Conservation (phyloP, 148 eudicot species). For the Rhododendron ferrugineum region DNA sequence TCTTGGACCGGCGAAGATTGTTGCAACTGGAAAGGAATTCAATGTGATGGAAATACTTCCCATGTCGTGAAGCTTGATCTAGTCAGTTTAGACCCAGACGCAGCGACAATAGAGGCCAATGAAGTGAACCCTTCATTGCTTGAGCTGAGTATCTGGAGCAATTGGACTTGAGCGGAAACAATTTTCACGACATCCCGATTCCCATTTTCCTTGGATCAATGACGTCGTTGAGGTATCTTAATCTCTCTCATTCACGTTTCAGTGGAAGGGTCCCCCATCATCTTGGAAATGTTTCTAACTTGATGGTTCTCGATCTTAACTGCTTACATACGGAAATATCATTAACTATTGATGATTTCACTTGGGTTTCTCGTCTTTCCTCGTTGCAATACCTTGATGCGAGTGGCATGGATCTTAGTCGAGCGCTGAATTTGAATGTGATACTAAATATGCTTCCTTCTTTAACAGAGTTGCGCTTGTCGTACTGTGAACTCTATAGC, state of each 20-base stretch:
- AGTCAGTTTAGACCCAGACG: not conserved
- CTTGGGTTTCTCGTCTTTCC: not conserved
- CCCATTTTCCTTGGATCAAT: constrained; percentile 9
- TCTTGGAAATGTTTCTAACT: constrained; percentile 7
- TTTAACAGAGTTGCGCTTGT: not conserved
- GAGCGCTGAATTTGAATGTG: not conserved
- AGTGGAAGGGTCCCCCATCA: not conserved
- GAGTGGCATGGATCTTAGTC: not conserved
- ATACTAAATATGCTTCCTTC: not conserved
- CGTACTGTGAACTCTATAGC: not conserved
- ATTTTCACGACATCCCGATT: not conserved
- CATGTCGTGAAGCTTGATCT: constrained; percentile 6
- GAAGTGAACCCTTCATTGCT: constrained; percentile 13
- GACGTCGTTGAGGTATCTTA: constrained; percentile 1
- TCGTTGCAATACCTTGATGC: not conserved
- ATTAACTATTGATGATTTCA: not conserved
- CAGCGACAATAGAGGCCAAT: not conserved
- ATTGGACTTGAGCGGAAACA: constrained; percentile 1
- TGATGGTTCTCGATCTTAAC: not conserved
- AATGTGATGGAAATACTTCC: not conserved
- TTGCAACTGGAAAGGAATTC: constrained; percentile 16
- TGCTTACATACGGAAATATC: not conserved
- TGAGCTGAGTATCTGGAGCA: not conserved
- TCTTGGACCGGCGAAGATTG: constrained; percentile 12
- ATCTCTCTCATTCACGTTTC: not conserved